Evolutionary conservation across 108 stramenopile genomes (phyloP), one percentile per base, ranked within the genome.

Genomic region (Seminavis robusta): DNA sequence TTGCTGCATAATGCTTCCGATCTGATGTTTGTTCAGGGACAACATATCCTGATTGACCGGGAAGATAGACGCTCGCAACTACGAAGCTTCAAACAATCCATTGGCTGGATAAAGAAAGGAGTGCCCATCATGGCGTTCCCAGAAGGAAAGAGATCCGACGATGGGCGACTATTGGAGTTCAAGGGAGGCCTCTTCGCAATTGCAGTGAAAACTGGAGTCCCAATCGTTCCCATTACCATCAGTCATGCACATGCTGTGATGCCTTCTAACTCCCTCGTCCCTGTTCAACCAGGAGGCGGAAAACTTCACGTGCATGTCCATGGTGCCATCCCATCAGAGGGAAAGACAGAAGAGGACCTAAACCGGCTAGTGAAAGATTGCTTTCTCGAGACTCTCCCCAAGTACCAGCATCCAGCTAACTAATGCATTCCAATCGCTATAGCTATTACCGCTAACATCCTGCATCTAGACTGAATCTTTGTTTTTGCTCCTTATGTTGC

Each of bases 81-180:
- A 6, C 64, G 59, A 33, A 84, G 82, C 1, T 90, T 90, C 69
- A 83, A 82, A 67, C 69, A 83, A 40, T 82, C 69, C 0, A 61
- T 81, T 6, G 56, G 30, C 15, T 90, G 77, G 63, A 64, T 90
- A 6, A 73, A 81, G 33, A 57, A 72, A 1, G 88, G 84, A 0
- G 69, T 84, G 8, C 82, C 88, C 15, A 69, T 90, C 63, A 86
- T 90, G 88, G 88, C 88, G 0, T 90, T 90, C 56, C 88, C 88
- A 0, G 88, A 90, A 54, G 88, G 88, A 23, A 56, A 63, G 52
- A 67, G 88, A 11, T 72, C 69, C n/a, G 63, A 62, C n/a, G 80
- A 83, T 51, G 88, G 88, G 6, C 69, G 79, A 49, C 65, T 90
- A 31, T 75, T 80, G 67, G 77, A 76, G n/a, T 90, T 90, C 65